These are phyloP conservation scores for Exophiala sideris DNA, from an alignment of 2,329 filamentous ascomycete species.

Conservation along the genomic window DNA sequence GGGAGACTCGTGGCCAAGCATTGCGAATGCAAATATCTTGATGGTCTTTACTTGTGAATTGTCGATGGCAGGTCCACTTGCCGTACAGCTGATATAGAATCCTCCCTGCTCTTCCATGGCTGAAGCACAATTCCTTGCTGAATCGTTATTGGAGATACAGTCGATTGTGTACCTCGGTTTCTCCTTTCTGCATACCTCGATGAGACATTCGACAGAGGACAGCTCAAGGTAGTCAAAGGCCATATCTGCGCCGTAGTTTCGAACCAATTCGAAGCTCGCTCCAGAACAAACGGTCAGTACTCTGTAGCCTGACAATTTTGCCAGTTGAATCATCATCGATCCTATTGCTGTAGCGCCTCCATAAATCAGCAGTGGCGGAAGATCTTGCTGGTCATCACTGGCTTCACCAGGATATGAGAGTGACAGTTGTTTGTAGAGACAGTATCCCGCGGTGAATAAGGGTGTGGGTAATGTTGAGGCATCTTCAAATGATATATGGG, in stretches of 20 bases:
- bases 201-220: not conserved
- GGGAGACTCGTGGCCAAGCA: too few relatives aligned
- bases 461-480: not conserved
- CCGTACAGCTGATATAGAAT: too few relatives aligned
- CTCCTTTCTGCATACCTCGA: not conserved
- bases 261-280: not conserved
- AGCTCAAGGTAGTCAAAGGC: slow-evolving; percentile 2
- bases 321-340: not conserved
- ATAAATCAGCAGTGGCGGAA: not conserved
- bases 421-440: not conserved
- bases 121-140: not conserved
- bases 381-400: not conserved
- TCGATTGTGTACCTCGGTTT: not conserved
- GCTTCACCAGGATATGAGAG: not conserved
- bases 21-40: too few relatives aligned
- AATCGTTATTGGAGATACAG: not conserved
- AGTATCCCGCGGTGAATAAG: not conserved
- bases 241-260: not conserved
- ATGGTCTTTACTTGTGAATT: too few relatives aligned
- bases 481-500: slow-evolving; percentile 1
- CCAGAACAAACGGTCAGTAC: not conserved
- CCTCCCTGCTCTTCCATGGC: not conserved
- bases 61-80: too few relatives aligned
- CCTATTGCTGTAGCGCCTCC: not conserved
- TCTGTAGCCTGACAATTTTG: not conserved